phyloP scores from a whole-genome alignment of 345 rosid genomes.

The Dimocarpus longan region DNA sequence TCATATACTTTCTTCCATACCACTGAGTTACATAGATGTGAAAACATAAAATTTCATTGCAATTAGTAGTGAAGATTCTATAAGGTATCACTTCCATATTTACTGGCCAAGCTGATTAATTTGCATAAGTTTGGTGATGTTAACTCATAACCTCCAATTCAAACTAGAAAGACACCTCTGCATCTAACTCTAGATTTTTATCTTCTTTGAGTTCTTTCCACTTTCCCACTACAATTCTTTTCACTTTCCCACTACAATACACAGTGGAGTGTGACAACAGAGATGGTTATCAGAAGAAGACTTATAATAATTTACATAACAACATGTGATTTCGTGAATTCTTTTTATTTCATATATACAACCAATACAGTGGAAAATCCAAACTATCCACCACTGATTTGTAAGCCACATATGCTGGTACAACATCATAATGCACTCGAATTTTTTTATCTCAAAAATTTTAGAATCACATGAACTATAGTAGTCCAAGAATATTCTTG shows the following conservation, averaged over 20 bases:
- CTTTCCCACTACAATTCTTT: conserved; percentile 4
- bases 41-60: neutral
- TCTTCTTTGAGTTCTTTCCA: neutral
- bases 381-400: neutral
- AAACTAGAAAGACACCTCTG: neutral
- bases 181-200: neutral
- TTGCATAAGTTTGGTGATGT: neutral
- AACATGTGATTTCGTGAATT: neutral
- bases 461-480: neutral
- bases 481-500: neutral
- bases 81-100: neutral
- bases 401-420: neutral
- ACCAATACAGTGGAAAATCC: conserved; percentile 2
- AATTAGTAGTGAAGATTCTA: neutral
- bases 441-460: neutral
- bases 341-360: neutral
- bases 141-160: neutral
- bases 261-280: conserved; percentile 16
- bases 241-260: no score
- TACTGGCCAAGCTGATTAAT: neutral
- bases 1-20: neutral
- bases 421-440: neutral
- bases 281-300: neutral
- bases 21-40: neutral
- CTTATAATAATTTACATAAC: neutral